Evolutionary conservation across 2,329 filamentous ascomycete genomes (phyloP).

Genomic region (Seiridium unicorne): DNA sequence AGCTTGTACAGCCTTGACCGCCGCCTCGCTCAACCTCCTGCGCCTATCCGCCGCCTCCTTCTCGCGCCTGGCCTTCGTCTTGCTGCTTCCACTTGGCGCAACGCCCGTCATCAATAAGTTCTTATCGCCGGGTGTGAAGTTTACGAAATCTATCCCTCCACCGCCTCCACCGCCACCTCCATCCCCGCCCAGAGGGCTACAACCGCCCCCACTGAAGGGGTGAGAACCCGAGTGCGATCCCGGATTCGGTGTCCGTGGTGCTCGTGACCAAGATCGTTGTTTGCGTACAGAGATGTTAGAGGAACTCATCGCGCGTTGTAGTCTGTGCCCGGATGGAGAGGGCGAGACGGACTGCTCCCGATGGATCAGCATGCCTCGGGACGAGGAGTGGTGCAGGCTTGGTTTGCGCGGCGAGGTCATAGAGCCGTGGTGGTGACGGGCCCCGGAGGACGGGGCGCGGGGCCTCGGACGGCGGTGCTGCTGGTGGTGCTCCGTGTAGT

Average conservation of each 20-base stretch:
- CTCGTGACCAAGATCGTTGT: conserved; percentile 33
- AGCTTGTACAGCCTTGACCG: conserved; percentile 66
- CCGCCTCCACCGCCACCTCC: conserved; percentile 24
- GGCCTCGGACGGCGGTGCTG: conserved; percentile 45
- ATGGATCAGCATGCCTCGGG: conserved; percentile 16
- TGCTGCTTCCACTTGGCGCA: conserved; percentile 84
- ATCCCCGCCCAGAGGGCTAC: conserved; percentile 18
- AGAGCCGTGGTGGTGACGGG: conserved; percentile 39
- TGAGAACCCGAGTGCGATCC: neutral
- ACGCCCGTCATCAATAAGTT: conserved; percentile 82
- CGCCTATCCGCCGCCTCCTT: conserved; percentile 81
- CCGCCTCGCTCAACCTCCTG: conserved; percentile 65
- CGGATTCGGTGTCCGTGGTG: conserved; percentile 9
- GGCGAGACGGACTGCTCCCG: conserved; percentile 34
- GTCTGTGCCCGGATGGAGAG: conserved; percentile 25
- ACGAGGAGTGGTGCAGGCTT: conserved; percentile 31
- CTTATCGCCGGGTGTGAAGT: conserved; percentile 82
- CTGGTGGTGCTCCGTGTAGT: conserved; percentile 34
- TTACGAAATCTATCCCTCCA: conserved; percentile 67
- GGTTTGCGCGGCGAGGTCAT: conserved; percentile 40
- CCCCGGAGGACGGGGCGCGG: conserved; percentile 53
- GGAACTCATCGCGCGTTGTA: conserved; percentile 15
- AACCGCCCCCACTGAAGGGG: neutral
- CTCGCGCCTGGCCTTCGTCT: conserved; percentile 92
- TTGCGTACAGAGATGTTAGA: conserved; percentile 31